A percentile compares a stretch with the other conserved stretches of the same genome.
Evolutionary conservation across 2,329 filamentous ascomycete species (phyloP).

Genomic region (Colletotrichum filicis): DNA sequence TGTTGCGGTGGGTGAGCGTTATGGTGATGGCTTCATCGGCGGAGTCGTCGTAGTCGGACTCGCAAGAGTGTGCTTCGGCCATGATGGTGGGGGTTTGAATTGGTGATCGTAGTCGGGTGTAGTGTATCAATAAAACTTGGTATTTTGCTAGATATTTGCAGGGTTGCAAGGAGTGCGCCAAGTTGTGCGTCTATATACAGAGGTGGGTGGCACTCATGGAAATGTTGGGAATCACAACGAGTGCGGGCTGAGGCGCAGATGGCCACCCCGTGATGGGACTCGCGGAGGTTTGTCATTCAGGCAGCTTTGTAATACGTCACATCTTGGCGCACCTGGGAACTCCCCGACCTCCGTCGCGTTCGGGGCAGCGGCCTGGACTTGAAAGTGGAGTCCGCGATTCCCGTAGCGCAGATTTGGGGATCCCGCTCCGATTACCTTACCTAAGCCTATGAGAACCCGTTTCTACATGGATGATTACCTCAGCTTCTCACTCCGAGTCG

Average conservation of each 20-base stretch:
- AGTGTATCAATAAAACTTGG: background rate
- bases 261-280: slow-evolving; percentile 32
- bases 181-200: slow-evolving; percentile 12
- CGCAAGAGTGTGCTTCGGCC: slow-evolving; percentile 32
- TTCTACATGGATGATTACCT: no score
- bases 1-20: slow-evolving; percentile 58
- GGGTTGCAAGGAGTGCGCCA: background rate
- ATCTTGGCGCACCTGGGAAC: background rate
- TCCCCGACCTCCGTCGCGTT: slow-evolving; percentile 5
- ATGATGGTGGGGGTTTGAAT: slow-evolving; percentile 17
- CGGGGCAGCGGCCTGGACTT: slow-evolving; percentile 4
- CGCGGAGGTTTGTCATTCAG: slow-evolving; percentile 41
- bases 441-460: background rate
- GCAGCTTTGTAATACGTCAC: slow-evolving; percentile 57
- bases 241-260: slow-evolving; percentile 27
- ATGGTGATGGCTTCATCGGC: slow-evolving; percentile 51
- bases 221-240: slow-evolving; percentile 16
- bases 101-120: background rate
- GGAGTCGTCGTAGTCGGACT: slow-evolving; percentile 26
- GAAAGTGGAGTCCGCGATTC: background rate
- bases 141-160: slow-evolving; percentile 35
- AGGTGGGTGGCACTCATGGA: background rate
- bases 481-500: no score
- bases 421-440: slow-evolving; percentile 12
- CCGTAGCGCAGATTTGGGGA: slow-evolving; percentile 4